Percentiles rank a stretch among this genome's conserved stretches.
Evolutionary conservation across 2,329 filamentous ascomycete genomes (phyloP).

Genomic region (Nigrospora osmanthi): DNA sequence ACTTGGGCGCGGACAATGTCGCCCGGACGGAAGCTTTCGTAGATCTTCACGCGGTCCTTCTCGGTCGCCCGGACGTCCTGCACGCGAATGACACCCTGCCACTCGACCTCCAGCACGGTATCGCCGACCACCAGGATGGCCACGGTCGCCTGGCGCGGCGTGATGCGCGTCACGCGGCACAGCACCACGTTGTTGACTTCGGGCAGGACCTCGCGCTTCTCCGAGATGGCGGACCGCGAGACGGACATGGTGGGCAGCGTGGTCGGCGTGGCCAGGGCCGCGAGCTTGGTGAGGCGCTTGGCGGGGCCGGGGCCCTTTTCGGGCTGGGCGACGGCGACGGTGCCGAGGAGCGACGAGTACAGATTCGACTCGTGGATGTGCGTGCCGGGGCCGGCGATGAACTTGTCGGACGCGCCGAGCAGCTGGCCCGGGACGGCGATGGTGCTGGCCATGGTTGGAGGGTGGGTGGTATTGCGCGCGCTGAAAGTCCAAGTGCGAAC

Average conservation of each 20-base stretch:
- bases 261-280: constrained; percentile 27
- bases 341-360: constrained; percentile 75
- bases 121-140: constrained; percentile 78
- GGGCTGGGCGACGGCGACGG: constrained; percentile 47
- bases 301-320: constrained; percentile 39
- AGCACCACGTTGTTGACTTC: constrained; percentile 75
- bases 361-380: constrained; percentile 71
- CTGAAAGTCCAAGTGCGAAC: no score
- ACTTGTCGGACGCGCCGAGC: constrained; percentile 61
- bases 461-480: background rate
- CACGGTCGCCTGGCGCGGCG: constrained; percentile 76
- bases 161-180: constrained; percentile 77
- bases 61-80: constrained; percentile 94
- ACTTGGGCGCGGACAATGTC: constrained; percentile 86
- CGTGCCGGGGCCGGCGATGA: constrained; percentile 71
- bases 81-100: constrained; percentile 75
- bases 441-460: constrained; percentile 19
- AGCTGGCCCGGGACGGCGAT: constrained; percentile 76
- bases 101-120: constrained; percentile 66
- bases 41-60: constrained; percentile 88
- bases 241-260: constrained; percentile 49
- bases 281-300: constrained; percentile 53
- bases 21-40: constrained; percentile 85
- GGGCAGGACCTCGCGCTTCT: constrained; percentile 67
- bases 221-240: constrained; percentile 29